These are phyloP conservation scores for Lachancea sp. DNA, from an alignment of 805 yeast genomes.

Conservation along the genomic window DNA sequence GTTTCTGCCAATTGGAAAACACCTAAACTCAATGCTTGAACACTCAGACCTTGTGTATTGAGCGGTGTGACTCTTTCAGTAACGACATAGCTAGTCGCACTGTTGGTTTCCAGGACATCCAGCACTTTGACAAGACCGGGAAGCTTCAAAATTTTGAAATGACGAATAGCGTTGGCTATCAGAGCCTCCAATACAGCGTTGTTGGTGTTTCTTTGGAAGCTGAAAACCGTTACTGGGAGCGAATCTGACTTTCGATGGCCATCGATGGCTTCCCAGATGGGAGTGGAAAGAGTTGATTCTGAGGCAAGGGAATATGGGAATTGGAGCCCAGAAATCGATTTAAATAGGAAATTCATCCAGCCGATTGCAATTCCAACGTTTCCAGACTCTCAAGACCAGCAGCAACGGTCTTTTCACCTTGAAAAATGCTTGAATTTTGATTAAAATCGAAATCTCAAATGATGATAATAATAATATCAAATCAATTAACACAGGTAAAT, in stretches of 20 bases:
- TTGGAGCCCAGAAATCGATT: conserved; percentile 28
- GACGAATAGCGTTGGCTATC: conserved; percentile 22
- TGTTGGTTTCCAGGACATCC: conserved; percentile 26
- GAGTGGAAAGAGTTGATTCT: conserved; percentile 17
- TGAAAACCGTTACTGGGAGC: conserved; percentile 24
- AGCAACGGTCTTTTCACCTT: no score
- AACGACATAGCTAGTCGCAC: conserved; percentile 21
- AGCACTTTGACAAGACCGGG: conserved; percentile 28
- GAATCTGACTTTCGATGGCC: conserved; percentile 28
- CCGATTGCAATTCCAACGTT: neutral
- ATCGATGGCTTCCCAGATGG: conserved; percentile 24
- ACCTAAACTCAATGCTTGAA: conserved; percentile 21
- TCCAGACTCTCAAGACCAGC: no score
- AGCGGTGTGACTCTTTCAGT: conserved; percentile 26
- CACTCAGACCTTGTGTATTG: conserved; percentile 15
- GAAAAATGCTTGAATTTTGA: no score
- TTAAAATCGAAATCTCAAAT: no score
- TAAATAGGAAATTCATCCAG: conserved; percentile 30
- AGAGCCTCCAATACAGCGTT: conserved; percentile 14
- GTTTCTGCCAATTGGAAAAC: conserved; percentile 22
- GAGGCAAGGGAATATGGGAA: conserved; percentile 27
- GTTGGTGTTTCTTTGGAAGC: conserved; percentile 13
- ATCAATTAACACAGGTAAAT: no score
- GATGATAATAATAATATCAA: neutral
- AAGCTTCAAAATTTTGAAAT: conserved; percentile 24